These are phyloP conservation scores for Fusarium tanahbumbuense DNA, from an alignment of 2,329 filamentous ascomycete species.

Conservation along the genomic window DNA sequence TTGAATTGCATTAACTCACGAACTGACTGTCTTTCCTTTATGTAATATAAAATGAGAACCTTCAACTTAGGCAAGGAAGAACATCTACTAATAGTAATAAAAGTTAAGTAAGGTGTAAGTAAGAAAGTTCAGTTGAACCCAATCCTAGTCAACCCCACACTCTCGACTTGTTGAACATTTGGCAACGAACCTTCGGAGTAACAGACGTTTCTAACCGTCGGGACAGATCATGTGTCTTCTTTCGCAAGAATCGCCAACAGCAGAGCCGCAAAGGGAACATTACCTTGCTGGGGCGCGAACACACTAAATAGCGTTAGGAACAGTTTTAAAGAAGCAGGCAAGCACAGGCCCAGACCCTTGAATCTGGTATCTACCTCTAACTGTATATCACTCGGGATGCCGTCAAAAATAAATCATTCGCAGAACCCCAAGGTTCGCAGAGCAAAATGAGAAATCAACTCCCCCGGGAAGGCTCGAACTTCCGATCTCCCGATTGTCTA, in stretches of 20 bases:
- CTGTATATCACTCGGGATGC: too few relatives aligned
- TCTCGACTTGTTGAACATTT: neutral
- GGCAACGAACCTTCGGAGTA: neutral
- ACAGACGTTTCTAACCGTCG: neutral
- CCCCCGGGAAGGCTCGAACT: constrained; percentile 48
- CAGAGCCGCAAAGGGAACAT: neutral
- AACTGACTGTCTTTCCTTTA: neutral
- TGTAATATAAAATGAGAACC: neutral
- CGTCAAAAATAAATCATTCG: neutral
- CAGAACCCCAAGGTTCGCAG: neutral
- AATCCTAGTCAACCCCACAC: neutral
- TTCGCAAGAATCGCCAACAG: neutral
- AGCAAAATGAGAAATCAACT: constrained; percentile 10
- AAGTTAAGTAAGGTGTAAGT: neutral
- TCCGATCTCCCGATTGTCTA: constrained; percentile 46
- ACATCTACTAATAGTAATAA: neutral
- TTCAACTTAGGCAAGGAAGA: neutral
- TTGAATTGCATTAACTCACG: neutral
- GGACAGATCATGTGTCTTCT: neutral
- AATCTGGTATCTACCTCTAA: neutral
- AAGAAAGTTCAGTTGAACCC: neutral
- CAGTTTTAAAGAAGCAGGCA: neutral
- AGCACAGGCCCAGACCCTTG: neutral
- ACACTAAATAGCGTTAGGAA: neutral
- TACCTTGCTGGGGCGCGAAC: neutral